Conservation (phyloP, 257 asterid species). For the Linaria vulgaris region DNA sequence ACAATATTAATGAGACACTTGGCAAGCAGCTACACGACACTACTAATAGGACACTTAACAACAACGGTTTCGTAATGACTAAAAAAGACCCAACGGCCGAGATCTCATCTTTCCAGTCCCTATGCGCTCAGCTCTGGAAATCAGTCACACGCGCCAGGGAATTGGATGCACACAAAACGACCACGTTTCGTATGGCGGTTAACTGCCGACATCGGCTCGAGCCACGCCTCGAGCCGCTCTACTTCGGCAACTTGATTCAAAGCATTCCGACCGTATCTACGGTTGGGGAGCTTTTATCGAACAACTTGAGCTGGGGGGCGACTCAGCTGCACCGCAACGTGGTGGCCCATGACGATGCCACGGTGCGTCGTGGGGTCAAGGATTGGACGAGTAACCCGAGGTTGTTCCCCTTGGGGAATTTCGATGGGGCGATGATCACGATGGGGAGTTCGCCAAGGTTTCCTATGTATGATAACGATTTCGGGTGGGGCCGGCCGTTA, state of each 20-base stretch:
- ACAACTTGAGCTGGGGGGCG: constrained; percentile 68
- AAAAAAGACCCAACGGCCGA: constrained; percentile 41
- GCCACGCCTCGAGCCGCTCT: constrained; percentile 67
- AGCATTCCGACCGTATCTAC: constrained; percentile 74
- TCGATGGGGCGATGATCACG: constrained; percentile 95
- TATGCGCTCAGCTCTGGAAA: constrained; percentile 79
- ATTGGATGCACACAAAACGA: constrained; percentile 42
- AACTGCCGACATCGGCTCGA: constrained; percentile 83
- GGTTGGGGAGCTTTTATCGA: constrained; percentile 51
- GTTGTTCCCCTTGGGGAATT: constrained; percentile 83
- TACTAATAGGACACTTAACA: constrained; percentile 29
- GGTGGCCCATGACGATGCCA: constrained; percentile 60
- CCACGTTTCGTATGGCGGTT: constrained; percentile 94
- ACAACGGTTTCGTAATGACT: constrained; percentile 23
- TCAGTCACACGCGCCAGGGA: constrained; percentile 85
- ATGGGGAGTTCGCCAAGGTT: constrained; percentile 99
- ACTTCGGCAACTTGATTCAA: constrained; percentile 84
- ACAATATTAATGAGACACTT: constrained; percentile 30
- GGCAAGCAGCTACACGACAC: constrained; percentile 44
- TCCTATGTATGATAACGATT: constrained; percentile 95
- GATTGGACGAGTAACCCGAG: constrained; percentile 87
- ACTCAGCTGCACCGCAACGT: constrained; percentile 66
- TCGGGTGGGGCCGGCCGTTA: constrained; percentile 91
- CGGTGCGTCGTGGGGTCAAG: constrained; percentile 69
- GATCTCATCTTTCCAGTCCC: constrained; percentile 88